phyloP scores from a whole-genome alignment of 148 eudicot species.

The Camellia granthamiana region DNA sequence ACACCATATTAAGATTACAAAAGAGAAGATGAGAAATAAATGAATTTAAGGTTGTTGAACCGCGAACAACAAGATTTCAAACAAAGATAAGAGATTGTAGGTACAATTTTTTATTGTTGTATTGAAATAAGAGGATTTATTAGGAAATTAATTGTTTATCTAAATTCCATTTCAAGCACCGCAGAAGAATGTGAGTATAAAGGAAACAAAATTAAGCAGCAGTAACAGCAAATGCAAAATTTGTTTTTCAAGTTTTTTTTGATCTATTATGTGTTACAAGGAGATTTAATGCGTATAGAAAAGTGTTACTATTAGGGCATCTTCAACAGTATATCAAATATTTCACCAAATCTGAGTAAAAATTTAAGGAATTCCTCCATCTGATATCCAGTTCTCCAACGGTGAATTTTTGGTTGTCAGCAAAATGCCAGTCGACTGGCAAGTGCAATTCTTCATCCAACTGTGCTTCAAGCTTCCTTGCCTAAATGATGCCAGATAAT shows the following conservation, averaged over 20 bases:
- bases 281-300: too few species aligned
- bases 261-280: too few species aligned
- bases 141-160: neutral
- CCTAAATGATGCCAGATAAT: constrained; percentile 36
- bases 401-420: too few species aligned
- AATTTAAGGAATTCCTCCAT: too few species aligned
- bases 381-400: too few species aligned
- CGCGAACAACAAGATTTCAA: neutral
- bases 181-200: constrained; percentile 34
- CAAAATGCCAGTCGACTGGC: neutral
- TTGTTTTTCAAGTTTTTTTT: too few species aligned
- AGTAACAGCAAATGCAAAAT: neutral
- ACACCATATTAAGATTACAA: constrained; percentile 22
- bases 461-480: constrained; percentile 96
- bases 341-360: too few species aligned
- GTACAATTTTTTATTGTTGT: constrained; percentile 14
- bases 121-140: too few species aligned
- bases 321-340: too few species aligned
- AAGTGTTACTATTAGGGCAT: too few species aligned
- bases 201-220: neutral
- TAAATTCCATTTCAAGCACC: constrained; percentile 28
- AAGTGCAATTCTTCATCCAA: constrained; percentile 93
- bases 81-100: constrained; percentile 43
- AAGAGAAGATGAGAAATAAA: constrained; percentile 20
- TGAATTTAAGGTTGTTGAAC: constrained; percentile 17